These are phyloP conservation scores for Backusella australiensis DNA, from an alignment of 192 early-diverging fungal genomes.

Conservation along the genomic window DNA sequence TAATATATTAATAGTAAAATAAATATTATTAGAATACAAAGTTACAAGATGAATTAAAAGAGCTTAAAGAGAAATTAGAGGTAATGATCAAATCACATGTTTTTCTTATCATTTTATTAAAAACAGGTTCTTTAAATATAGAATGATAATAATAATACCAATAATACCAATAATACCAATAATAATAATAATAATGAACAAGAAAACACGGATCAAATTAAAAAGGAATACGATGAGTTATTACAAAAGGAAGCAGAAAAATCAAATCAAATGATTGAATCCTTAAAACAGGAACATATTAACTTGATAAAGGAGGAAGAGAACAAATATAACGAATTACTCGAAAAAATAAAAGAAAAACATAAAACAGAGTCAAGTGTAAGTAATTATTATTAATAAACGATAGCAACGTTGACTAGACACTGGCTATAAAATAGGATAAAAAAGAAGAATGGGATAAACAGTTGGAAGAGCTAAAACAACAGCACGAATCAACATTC, in stretches of 20 bases:
- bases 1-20: not conserved
- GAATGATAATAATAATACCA: not conserved
- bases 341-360: not conserved
- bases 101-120: not conserved
- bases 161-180: not conserved
- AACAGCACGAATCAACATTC: not conserved
- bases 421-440: not conserved
- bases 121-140: not conserved
- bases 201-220: not conserved
- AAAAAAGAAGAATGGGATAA: not conserved
- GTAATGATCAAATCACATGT: not conserved
- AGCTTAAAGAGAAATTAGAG: not conserved
- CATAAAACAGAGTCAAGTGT: not conserved
- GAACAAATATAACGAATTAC: not conserved
- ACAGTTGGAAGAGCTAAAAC: not conserved
- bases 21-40: not conserved
- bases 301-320: not conserved
- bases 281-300: conserved; percentile 3
- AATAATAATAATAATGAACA: not conserved
- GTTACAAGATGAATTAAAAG: not conserved
- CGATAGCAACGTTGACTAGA: not conserved
- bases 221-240: not conserved
- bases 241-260: conserved; percentile 4
- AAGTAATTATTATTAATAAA: not conserved
- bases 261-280: conserved; percentile 1